Evolutionary conservation across 2,329 filamentous ascomycete species (phyloP).

Genomic region (Fusarium sublunatum): DNA sequence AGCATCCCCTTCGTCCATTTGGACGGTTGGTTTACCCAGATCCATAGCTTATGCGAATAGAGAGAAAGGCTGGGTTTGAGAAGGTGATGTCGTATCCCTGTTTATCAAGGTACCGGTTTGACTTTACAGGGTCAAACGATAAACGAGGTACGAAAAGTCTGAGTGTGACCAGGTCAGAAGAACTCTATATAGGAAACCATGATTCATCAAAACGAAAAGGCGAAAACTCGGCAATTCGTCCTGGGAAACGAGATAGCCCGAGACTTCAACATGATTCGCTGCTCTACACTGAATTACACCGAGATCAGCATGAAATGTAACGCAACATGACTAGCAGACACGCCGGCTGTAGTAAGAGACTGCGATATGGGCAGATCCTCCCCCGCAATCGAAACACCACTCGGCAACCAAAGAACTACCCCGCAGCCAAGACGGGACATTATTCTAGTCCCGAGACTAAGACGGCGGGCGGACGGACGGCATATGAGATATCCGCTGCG

Average conservation of each 20-base stretch:
- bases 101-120: too few relatives aligned
- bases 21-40: constrained; percentile 19
- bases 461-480: neutral
- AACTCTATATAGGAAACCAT: constrained; percentile 2
- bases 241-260: constrained; percentile 14
- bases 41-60: constrained; percentile 6
- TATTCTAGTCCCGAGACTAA: neutral
- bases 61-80: neutral
- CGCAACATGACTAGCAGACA: neutral
- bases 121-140: too few relatives aligned
- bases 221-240: neutral
- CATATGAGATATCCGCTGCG: neutral
- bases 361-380: constrained; percentile 6
- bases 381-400: constrained; percentile 12
- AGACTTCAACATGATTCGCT: neutral
- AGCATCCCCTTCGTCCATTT: constrained; percentile 29
- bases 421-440: constrained; percentile 1
- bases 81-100: too few relatives aligned
- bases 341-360: neutral
- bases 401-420: constrained; percentile 3
- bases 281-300: neutral
- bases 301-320: constrained; percentile 7
- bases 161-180: neutral
- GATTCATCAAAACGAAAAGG: neutral
- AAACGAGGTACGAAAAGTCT: neutral